Conservation (phyloP, 2,329 filamentous ascomycete genomes). For the Ophiosphaerella korrae region DNA sequence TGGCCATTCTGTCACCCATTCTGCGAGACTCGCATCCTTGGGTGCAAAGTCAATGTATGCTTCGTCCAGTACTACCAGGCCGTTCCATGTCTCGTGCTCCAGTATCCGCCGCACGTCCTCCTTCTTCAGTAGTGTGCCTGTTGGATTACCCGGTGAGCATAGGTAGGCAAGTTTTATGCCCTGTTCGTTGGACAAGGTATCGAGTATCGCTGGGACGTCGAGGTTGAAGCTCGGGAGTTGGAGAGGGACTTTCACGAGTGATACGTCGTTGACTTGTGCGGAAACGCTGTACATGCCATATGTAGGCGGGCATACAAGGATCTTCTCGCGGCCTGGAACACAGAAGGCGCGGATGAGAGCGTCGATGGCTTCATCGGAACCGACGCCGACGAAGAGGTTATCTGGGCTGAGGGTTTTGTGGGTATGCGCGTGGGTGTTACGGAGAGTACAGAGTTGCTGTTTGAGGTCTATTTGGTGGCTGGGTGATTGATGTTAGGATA, state of each 20-base stretch:
- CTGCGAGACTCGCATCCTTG: slow-evolving; percentile 78
- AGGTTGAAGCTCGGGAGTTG: slow-evolving; percentile 75
- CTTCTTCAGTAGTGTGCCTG: slow-evolving; percentile 77
- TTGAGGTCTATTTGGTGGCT: slow-evolving; percentile 87
- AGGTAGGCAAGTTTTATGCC: slow-evolving; percentile 88
- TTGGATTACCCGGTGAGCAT: slow-evolving; percentile 95
- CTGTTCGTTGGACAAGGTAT: slow-evolving; percentile 65
- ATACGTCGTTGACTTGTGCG: slow-evolving; percentile 90
- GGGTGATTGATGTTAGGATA: not conserved
- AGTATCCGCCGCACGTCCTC: slow-evolving; percentile 74
- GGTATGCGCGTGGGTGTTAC: slow-evolving; percentile 85
- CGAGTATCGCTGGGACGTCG: slow-evolving; percentile 69
- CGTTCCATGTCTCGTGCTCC: slow-evolving; percentile 91
- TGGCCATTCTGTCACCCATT: slow-evolving; percentile 90
- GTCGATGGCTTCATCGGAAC: slow-evolving; percentile 96
- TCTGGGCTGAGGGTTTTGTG: slow-evolving; percentile 72
- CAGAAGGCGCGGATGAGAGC: slow-evolving; percentile 93
- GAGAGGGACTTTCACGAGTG: slow-evolving; percentile 84
- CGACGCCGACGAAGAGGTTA: slow-evolving; percentile 92
- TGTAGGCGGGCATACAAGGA: slow-evolving; percentile 92
- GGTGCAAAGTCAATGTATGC: slow-evolving; percentile 95
- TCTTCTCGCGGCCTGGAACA: slow-evolving; percentile 81
- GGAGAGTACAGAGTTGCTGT: slow-evolving; percentile 80
- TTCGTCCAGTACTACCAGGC: slow-evolving; percentile 90
- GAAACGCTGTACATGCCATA: slow-evolving; percentile 99